Evolutionary conservation across 495 filamentous ascomycete species (phyloP).

Genomic region (Lindgomyces ingoldianus): DNA sequence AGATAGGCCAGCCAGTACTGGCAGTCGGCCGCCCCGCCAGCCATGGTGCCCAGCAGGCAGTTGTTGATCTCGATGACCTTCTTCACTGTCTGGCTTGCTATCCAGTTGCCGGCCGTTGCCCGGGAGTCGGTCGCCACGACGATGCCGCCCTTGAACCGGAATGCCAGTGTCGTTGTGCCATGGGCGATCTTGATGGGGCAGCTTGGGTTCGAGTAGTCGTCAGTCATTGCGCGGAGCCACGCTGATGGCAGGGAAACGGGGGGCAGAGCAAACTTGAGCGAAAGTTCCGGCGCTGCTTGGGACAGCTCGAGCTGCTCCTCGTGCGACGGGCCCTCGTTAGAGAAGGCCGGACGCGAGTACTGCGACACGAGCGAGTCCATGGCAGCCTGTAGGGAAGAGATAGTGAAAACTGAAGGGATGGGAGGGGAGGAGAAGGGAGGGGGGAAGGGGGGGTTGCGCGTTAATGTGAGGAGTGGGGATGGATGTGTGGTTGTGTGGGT

Average conservation of each 20-base stretch:
- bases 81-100: constrained; percentile 98
- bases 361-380: constrained; percentile 94
- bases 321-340: constrained; percentile 68
- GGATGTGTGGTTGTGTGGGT: background rate
- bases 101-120: constrained; percentile 96
- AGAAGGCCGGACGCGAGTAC: constrained; percentile 75
- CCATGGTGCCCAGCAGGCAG: constrained; percentile 94
- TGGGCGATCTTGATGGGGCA: constrained; percentile 99
- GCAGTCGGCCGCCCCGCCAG: constrained; percentile 97
- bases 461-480: constrained; percentile 1
- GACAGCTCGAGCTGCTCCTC: constrained; percentile 75
- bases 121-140: constrained; percentile 97
- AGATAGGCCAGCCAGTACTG: constrained; percentile 99
- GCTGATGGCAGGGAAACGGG: constrained; percentile 88
- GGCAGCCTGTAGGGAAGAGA: background rate
- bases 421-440: background rate
- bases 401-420: background rate
- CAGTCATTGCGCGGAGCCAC: constrained; percentile 94
- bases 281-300: constrained; percentile 67
- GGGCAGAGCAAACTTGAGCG: constrained; percentile 88
- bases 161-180: constrained; percentile 97
- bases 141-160: constrained; percentile 96
- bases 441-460: background rate
- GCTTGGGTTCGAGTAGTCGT: constrained; percentile 93
- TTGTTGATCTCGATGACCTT: constrained; percentile 96